Evolutionary conservation across 1,284 basidiomycete genomes (phyloP).

Genomic region (Puccinia hordei): DNA sequence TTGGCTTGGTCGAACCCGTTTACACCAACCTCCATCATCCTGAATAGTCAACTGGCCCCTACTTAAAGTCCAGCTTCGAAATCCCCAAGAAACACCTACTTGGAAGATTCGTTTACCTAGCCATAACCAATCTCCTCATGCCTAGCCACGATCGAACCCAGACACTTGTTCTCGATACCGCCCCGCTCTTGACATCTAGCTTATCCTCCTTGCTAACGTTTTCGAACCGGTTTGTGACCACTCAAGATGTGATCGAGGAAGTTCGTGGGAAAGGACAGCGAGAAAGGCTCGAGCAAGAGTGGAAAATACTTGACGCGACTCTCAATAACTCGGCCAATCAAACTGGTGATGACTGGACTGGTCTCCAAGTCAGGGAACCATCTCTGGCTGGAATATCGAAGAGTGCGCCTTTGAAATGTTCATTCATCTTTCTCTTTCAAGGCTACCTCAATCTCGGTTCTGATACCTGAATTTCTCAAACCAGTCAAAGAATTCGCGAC

Average conservation of each 20-base stretch:
- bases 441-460: not conserved
- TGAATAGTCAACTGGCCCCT: slow-evolving; percentile 29
- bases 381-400: slow-evolving; percentile 72
- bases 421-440: not conserved
- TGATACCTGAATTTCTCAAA: not conserved
- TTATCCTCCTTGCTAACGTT: slow-evolving; percentile 80
- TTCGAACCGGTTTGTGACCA: slow-evolving; percentile 78
- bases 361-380: slow-evolving; percentile 68
- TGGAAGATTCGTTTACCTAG: not conserved
- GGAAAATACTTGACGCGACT: slow-evolving; percentile 63
- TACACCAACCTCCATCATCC: not conserved
- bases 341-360: slow-evolving; percentile 39
- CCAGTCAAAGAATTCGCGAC: slow-evolving; percentile 88
- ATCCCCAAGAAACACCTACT: not conserved
- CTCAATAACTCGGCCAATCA: slow-evolving; percentile 64
- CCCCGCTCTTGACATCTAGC: slow-evolving; percentile 69
- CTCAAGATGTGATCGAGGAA: slow-evolving; percentile 84
- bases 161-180: slow-evolving; percentile 85
- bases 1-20: too few species aligned
- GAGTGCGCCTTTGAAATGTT: slow-evolving; percentile 64
- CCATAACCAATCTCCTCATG: not conserved
- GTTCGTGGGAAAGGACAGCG: slow-evolving; percentile 81
- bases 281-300: slow-evolving; percentile 76
- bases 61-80: slow-evolving; percentile 27
- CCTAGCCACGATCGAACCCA: slow-evolving; percentile 62